A percentile compares a stretch with the other conserved stretches of the same genome.
phyloP scores from a whole-genome alignment of 768 basidiomycete species.

The Mycena metata region DNA sequence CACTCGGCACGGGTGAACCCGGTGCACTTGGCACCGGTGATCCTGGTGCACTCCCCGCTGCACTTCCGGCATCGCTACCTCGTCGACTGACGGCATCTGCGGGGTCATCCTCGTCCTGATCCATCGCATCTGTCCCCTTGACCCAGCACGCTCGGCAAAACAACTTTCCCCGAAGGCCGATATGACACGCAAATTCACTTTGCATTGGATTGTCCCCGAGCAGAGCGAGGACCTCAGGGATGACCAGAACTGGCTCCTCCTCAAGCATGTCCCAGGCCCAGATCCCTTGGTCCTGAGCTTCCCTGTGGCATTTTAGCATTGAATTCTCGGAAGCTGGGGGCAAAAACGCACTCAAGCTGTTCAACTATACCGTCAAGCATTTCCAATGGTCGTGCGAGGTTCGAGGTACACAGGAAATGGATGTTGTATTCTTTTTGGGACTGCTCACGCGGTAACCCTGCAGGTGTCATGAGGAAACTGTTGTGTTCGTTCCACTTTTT shows the following conservation, averaged over 20 bases:
- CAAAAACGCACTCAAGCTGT: slow-evolving; percentile 38
- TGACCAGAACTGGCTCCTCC: slow-evolving; percentile 47
- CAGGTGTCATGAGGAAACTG: slow-evolving; percentile 41
- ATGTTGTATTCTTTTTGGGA: slow-evolving; percentile 29
- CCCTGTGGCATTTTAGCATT: not conserved
- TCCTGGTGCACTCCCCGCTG: too few species aligned
- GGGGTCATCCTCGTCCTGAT: slow-evolving; percentile 30
- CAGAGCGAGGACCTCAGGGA: slow-evolving; percentile 49
- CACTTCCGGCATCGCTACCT: too few species aligned
- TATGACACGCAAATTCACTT: slow-evolving; percentile 60
- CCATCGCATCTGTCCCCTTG: slow-evolving; percentile 37
- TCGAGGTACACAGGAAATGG: slow-evolving; percentile 42
- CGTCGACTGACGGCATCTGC: too few species aligned
- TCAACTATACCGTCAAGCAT: slow-evolving; percentile 46
- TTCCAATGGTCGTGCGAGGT: slow-evolving; percentile 47
- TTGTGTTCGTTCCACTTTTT: slow-evolving; percentile 46
- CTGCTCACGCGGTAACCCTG: slow-evolving; percentile 29
- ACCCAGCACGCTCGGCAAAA: slow-evolving; percentile 59
- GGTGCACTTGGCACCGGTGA: too few species aligned
- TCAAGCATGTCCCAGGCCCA: slow-evolving; percentile 53
- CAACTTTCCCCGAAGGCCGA: slow-evolving; percentile 52
- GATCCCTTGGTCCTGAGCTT: slow-evolving; percentile 46
- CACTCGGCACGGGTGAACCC: too few species aligned
- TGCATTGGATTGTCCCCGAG: slow-evolving; percentile 64
- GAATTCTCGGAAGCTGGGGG: not conserved